Evolutionary conservation across 768 basidiomycete genomes (phyloP).

Genomic region (Heimioporus sp.): DNA sequence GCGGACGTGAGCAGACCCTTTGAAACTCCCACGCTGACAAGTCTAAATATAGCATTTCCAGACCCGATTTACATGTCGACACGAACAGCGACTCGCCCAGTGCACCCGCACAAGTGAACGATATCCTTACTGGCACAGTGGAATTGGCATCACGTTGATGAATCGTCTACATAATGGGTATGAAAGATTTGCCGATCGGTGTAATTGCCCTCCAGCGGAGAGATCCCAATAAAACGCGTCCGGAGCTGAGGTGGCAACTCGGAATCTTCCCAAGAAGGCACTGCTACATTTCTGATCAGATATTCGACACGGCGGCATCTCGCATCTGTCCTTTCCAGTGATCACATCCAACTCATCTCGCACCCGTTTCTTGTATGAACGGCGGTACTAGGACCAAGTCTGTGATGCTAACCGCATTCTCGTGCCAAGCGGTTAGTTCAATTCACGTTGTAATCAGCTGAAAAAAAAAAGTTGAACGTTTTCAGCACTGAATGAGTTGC

Average conservation of each 20-base stretch:
- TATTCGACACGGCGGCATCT: neutral
- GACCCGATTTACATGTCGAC: neutral
- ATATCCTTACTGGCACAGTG: slow-evolving; percentile 57
- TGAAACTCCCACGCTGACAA: slow-evolving; percentile 22
- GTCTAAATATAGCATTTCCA: slow-evolving; percentile 2
- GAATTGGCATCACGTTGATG: neutral
- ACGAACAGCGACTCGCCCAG: slow-evolving; percentile 4
- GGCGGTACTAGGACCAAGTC: slow-evolving; percentile 49
- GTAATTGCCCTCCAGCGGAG: slow-evolving; percentile 35
- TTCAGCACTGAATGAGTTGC: slow-evolving; percentile 54
- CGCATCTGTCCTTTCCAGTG: slow-evolving; percentile 38
- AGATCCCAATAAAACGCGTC: slow-evolving; percentile 34
- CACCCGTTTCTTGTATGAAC: slow-evolving; percentile 46
- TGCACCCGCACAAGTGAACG: slow-evolving; percentile 21
- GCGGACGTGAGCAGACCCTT: neutral
- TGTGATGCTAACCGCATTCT: slow-evolving; percentile 50
- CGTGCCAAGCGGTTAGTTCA: neutral
- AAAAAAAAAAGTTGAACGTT: slow-evolving; percentile 30
- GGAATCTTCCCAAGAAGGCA: slow-evolving; percentile 34
- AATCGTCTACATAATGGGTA: neutral
- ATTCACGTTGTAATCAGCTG: too few relatives aligned
- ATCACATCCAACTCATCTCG: slow-evolving; percentile 54
- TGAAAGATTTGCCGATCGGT: slow-evolving; percentile 16
- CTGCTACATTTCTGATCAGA: slow-evolving; percentile 12
- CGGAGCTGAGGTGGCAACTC: slow-evolving; percentile 32